Base-by-base conservation (phyloP, 1,139 yeast genomes). In the Geotrichum reessii region DNA sequence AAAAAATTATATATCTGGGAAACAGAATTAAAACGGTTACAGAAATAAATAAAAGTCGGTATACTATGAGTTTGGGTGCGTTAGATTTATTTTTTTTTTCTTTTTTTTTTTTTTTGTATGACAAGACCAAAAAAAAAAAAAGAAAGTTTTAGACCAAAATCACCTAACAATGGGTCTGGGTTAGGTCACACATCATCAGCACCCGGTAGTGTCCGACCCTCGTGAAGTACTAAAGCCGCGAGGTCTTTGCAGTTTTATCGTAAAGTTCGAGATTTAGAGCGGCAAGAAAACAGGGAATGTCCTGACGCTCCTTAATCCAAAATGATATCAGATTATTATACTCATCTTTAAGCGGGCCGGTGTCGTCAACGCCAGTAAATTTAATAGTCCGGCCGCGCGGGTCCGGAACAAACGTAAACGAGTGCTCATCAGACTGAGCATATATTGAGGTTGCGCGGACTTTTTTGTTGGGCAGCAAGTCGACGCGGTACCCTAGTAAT, bases 251-350 rank as follows among this genome's bases (percentile, higher is more conserved):
- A 14, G 68, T 66, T 47, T 65, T 62, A 49, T 83, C 85, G 72
- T 82, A 84, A 27, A 88, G 72, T 65, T 81, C 85, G 59, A 90
- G 74, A 56, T 84, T 87, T 62, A 90, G 74, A 0, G 95, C 91
- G 59, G 95, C 85, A 59, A 91, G 74, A 66, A 90, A 86, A 65
- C 95, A 87, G 0, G 95, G 89, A 25, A 89, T 82, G 65, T 88
- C 91, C 49, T 81, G 81, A 62, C 83, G 80, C 55, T 86, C 87
- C 53, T 78, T 78, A 2, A 87, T 82, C 91, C 95, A 89, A 61
- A 81, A 80, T 19, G 78, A 73, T 25, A 87, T 78, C 58, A 88
- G 74, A 47, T 81, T 80, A 60, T 82, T 83, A 72, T 85, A 84
- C 58, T 80, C 71, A 17, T 69, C 65, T 61, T 80, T 76, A 65